These are phyloP conservation scores for Deuterostichococcus epilithicus DNA, from an alignment of 139 green algal species.

Conservation along the genomic window DNA sequence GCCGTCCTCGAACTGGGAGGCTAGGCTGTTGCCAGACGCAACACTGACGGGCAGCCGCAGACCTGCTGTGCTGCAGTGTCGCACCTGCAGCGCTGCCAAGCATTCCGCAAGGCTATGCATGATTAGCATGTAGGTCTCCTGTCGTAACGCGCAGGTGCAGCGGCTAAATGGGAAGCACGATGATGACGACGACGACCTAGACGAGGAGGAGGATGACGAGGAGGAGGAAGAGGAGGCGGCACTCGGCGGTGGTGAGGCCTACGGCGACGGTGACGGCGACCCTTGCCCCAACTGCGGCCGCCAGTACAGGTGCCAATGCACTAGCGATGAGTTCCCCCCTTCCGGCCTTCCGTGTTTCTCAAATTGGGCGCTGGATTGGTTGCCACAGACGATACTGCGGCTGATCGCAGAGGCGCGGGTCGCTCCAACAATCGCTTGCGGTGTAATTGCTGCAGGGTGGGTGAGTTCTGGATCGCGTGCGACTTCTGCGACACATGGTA, in stretches of 20 bases:
- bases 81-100: no score
- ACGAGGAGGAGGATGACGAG: constrained; percentile 3
- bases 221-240: constrained; percentile 3
- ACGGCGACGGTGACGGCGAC: constrained; percentile 66
- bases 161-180: constrained; percentile 7
- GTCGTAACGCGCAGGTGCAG: not conserved
- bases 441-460: constrained; percentile 28
- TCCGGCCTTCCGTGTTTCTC: no score
- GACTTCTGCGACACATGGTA: constrained; percentile 74
- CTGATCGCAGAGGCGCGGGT: not conserved
- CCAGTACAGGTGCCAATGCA: constrained; percentile 47
- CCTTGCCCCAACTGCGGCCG: constrained; percentile 63
- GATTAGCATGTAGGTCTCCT: no score
- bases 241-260: not conserved
- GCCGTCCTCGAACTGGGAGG: no score
- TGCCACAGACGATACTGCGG: no score
- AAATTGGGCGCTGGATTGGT: no score
- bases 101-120: no score
- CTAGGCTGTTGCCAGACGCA: no score
- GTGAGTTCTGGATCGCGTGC: constrained; percentile 80
- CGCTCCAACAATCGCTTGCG: not conserved
- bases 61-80: no score
- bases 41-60: no score
- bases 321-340: not conserved
- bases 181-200: constrained; percentile 23